phyloP scores from a whole-genome alignment of 148 eudicot genomes.

The Nepenthes gracilis region DNA sequence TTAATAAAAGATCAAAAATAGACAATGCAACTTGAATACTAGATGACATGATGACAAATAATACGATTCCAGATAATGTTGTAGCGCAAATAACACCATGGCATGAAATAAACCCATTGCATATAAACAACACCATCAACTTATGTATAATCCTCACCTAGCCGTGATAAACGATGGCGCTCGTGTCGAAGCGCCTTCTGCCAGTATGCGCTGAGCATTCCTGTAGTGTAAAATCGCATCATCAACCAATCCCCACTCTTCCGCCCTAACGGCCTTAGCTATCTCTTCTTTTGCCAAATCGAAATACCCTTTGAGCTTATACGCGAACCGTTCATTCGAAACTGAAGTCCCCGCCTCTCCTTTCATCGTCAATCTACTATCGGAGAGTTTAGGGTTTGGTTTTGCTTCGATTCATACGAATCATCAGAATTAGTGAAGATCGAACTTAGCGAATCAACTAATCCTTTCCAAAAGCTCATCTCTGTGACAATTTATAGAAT shows the following conservation, averaged over 20 bases:
- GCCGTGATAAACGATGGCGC: slow-evolving; percentile 61
- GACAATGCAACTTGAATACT: no score
- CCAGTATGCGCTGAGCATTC: slow-evolving; percentile 53
- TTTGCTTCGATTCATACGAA: slow-evolving; percentile 19
- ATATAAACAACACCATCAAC: no score
- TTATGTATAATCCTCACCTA: slow-evolving; percentile 28
- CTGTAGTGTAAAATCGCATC: slow-evolving; percentile 70
- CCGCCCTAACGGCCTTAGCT: slow-evolving; percentile 81
- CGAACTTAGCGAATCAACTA: slow-evolving; percentile 43
- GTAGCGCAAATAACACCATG: no score
- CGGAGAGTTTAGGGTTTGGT: slow-evolving; percentile 34
- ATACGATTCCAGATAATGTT: no score
- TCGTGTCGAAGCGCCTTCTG: slow-evolving; percentile 63
- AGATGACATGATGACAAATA: no score
- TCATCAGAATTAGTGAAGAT: slow-evolving; percentile 31
- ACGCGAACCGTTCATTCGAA: slow-evolving; percentile 72
- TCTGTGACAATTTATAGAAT: slow-evolving; percentile 6
- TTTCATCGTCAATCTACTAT: slow-evolving; percentile 28
- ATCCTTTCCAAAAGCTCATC: slow-evolving; percentile 63
- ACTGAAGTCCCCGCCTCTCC: slow-evolving; percentile 33
- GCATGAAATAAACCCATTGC: no score
- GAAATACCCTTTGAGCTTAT: slow-evolving; percentile 85
- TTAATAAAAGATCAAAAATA: no score
- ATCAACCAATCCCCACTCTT: slow-evolving; percentile 81
- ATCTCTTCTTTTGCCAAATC: slow-evolving; percentile 82